phyloP scores from a whole-genome alignment of 352 stramenopile species.

The Phytophthora tentaculata region DNA sequence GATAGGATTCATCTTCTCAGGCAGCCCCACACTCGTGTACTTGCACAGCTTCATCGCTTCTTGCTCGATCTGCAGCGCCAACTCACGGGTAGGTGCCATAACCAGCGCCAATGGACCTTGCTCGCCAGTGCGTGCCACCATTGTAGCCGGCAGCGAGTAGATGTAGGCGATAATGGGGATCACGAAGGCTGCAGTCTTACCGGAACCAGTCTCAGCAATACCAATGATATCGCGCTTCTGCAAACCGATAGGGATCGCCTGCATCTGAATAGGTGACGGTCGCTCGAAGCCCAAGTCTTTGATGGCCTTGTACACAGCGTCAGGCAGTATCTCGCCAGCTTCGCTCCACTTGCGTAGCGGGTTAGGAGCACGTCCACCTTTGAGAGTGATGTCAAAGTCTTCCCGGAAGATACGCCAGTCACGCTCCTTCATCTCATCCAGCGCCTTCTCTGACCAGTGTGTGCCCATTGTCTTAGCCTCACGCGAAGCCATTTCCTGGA shows the following conservation, averaged over 20 bases:
- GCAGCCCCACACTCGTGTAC: constrained; percentile 76
- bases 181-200: constrained; percentile 99
- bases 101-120: constrained; percentile 97
- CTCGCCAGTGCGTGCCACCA: constrained; percentile 89
- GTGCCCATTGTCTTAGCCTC: constrained; percentile 79
- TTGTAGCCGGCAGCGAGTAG: constrained; percentile 86
- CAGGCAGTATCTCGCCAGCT: constrained; percentile 56
- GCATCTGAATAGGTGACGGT: constrained; percentile 98
- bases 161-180: constrained; percentile 98
- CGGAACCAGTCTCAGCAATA: constrained; percentile 98
- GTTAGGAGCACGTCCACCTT: constrained; percentile 87
- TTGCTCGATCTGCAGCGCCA: constrained; percentile 98
- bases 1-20: constrained; percentile 68
- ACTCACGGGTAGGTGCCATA: constrained; percentile 98
- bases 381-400: constrained; percentile 99
- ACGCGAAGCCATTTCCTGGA: constrained; percentile 70
- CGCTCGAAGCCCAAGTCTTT: constrained; percentile 94
- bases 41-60: constrained; percentile 94
- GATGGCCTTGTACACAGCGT: constrained; percentile 90
- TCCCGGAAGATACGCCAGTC: constrained; percentile 99
- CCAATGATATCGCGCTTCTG: constrained; percentile 98
- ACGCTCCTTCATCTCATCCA: constrained; percentile 95
- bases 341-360: constrained; percentile 95
- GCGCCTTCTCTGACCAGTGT: constrained; percentile 95
- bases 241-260: constrained; percentile 97